Evolutionary conservation across 75 land plant genomes (phyloP).

Genomic region (Azolla pinnata): DNA sequence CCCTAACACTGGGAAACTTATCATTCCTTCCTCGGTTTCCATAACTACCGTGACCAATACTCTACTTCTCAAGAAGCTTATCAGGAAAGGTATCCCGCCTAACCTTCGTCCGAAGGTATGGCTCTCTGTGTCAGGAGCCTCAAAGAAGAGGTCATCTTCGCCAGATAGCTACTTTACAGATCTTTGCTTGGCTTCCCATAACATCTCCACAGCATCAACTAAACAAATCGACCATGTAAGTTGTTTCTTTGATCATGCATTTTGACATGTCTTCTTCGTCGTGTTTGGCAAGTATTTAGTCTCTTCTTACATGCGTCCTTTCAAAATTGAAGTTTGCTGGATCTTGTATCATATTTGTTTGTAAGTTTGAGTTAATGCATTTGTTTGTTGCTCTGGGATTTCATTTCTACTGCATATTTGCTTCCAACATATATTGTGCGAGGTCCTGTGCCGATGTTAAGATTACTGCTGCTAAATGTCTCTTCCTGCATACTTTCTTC

Average conservation of each 20-base stretch:
- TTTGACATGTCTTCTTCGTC: too few relatives aligned
- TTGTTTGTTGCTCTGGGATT: too few relatives aligned
- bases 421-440: too few relatives aligned
- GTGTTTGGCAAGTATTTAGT: not conserved
- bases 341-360: not conserved
- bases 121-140: slow-evolving; percentile 78
- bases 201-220: slow-evolving; percentile 67
- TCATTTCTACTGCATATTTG: too few relatives aligned
- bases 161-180: slow-evolving; percentile 86
- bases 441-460: too few relatives aligned
- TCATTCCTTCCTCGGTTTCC: not conserved
- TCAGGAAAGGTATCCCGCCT: slow-evolving; percentile 90
- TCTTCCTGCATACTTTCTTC: too few relatives aligned
- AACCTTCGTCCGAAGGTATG: slow-evolving; percentile 72
- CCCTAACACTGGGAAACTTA: slow-evolving; percentile 4
- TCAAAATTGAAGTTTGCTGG: not conserved
- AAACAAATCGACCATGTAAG: slow-evolving; percentile 93
- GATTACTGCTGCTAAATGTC: too few relatives aligned
- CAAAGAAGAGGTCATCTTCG: slow-evolving; percentile 72
- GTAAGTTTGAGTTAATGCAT: too few relatives aligned
- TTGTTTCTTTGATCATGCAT: too few relatives aligned
- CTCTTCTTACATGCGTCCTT: not conserved
- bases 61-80: slow-evolving; percentile 63
- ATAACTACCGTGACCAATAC: slow-evolving; percentile 24
- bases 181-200: slow-evolving; percentile 54